Evolutionary conservation across 2,329 filamentous ascomycete genomes (phyloP), one percentile per base, ranked within the genome.

Genomic region (Pseudopithomyces chartarum): DNA sequence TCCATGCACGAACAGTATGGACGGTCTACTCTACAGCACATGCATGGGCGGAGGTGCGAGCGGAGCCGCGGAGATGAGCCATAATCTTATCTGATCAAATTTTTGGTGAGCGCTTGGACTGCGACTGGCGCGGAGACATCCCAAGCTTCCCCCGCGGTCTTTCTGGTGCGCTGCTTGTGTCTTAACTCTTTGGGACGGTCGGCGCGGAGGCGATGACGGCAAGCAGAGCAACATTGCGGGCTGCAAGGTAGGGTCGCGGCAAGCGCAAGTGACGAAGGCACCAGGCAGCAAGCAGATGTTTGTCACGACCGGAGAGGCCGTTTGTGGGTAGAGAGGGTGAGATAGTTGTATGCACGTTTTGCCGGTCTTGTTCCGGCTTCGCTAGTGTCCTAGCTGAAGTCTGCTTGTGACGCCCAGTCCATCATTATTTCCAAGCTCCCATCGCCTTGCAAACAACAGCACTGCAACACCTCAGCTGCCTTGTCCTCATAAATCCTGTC

Each of bases 41-140:
- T 38, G 15, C 23, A 32, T 8, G 6, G 19, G 33, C 26, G 51
- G 51, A 46, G n/a, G 22, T 29, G 17, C 36, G 40, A 22, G 54
- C 40, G 54, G 54, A 47, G 32, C 42, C 34, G 40, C 58, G 64
- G 63, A 68, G 64, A 63, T 67, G 63, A 40, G 7, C 6, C 4
- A 10, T 17, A 40, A 40, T 40, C 38, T 40, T 40, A 67, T 68
- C 63, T 62, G 63, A 71, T 71, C 62, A 68, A 65, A 71, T 71
- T 59, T n/a, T 47, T 38, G 55, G 52, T 32, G 33, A 38, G 34
- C 34, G 20, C 39, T 38, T 44, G 29, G 26, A n/a, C 19, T n/a
- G n/a, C 29, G 39, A 32, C 32, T 26, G 19, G 42, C 33, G 32
- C 52, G 33, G 40, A 33, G 20, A 43, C 20, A 33, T 32, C 52